Conservation (phyloP, 495 filamentous ascomycete genomes). For the Echria macrotheca region DNA sequence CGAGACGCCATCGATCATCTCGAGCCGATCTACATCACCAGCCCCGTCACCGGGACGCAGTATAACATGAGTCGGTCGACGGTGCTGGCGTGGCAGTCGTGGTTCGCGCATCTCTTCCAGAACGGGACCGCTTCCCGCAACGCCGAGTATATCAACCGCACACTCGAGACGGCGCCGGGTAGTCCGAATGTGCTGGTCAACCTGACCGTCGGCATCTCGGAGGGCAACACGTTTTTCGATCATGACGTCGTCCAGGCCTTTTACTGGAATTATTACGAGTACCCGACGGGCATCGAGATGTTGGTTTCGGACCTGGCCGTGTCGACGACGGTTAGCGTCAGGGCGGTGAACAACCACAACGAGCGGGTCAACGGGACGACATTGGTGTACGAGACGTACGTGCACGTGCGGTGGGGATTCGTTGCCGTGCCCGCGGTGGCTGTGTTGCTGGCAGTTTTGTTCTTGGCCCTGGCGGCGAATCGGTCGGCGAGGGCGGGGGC, state of each 20-base stretch:
- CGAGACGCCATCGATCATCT: not conserved
- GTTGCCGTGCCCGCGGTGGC: slow-evolving; percentile 4
- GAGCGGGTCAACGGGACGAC: slow-evolving; percentile 7
- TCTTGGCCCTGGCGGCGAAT: slow-evolving; percentile 8
- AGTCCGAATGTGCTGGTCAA: no score
- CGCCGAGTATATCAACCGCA: no score
- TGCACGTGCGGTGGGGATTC: slow-evolving; percentile 12
- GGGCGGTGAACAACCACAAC: not conserved
- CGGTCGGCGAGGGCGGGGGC: slow-evolving; percentile 9
- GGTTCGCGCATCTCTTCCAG: slow-evolving; percentile 17
- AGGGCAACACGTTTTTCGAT: slow-evolving; percentile 24
- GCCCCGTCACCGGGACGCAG: not conserved
- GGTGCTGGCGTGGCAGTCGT: slow-evolving; percentile 15
- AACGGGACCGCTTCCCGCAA: slow-evolving; percentile 17
- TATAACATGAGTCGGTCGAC: slow-evolving; percentile 15
- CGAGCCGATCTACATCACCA: slow-evolving; percentile 3
- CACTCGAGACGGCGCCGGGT: no score
- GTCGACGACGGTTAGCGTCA: slow-evolving; percentile 1
- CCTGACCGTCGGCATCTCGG: slow-evolving; percentile 22
- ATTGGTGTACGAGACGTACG: not conserved
- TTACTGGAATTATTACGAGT: slow-evolving; percentile 28
- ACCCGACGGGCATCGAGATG: slow-evolving; percentile 17
- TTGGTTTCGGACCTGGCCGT: slow-evolving; percentile 15
- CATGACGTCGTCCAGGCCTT: slow-evolving; percentile 26
- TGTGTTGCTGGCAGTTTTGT: slow-evolving; percentile 6